Base-by-base conservation (phyloP, 2,329 filamentous ascomycete genomes). In the Curvularia eragrostidis region DNA sequence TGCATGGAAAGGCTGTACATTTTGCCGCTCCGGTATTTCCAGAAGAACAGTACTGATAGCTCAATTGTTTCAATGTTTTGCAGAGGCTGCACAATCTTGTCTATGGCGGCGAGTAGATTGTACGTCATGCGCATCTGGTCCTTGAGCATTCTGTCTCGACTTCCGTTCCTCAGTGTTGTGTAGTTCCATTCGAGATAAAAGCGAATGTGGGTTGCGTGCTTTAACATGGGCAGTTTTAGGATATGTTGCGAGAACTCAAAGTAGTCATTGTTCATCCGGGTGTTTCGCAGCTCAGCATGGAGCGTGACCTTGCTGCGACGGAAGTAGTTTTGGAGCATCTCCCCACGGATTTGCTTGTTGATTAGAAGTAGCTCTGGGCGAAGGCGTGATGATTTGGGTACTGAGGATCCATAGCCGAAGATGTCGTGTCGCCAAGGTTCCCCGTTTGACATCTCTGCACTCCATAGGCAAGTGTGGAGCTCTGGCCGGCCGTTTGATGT, bases 131-230 rank as follows among this genome's bases (percentile, higher is more conserved):
- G 58, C 10, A 72, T 61, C 49, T 75, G 72, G 43, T 75, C 72
- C 15, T 65, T 59, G 3, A 72, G 61, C 2, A 64, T 55, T 24
- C 56, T 43, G 30, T 58, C 52, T 38, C 61, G 59, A 12, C 47
- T 48, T 8, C 66, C 68, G 12, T 66, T 63, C 30, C 64, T 68
- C 21, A 65, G 62, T 34, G 68, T 61, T 6, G 65, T 69, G 58
- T 73, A 75, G 34, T 75, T 72, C 73, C 73, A 76, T 51, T 75
- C 72, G 1, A 75, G 67, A 51, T 75, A 76, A 53, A 76, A 71
- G 3, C 71, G 63, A 8, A 73, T 65, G 36, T 73, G 70, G 1
- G 69, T 70, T 13, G 72, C 62, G 19, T 66, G 63, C 30, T 67
- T 59, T 18, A 75, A 58, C 62, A 75, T 70, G 0, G 68, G 66